Conservation (phyloP, 805 yeast genomes). For the Yarrowia osloensis region DNA sequence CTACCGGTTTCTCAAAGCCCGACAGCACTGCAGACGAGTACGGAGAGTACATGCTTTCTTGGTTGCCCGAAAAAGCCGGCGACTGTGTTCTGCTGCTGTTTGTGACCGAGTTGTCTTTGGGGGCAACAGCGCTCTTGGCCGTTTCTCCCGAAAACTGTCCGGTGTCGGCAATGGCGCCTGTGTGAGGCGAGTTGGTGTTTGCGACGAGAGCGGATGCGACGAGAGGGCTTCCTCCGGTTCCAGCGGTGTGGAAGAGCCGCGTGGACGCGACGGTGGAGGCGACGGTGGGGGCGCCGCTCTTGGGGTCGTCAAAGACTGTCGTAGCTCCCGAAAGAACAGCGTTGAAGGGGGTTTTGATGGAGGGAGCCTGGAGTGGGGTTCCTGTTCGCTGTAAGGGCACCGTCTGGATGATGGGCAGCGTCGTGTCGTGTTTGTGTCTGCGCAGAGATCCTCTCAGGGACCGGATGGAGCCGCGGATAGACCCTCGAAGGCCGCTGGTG, state of each 20-base stretch:
- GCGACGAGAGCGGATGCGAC: not conserved
- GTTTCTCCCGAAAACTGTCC: not conserved
- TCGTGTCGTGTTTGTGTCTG: constrained; percentile 2
- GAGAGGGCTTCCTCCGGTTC: constrained; percentile 1
- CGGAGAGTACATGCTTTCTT: constrained; percentile 16
- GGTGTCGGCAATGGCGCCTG: not conserved
- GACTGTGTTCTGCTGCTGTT: constrained; percentile 25
- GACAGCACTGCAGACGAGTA: constrained; percentile 15
- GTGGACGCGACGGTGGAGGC: constrained; percentile 17
- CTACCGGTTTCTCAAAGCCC: constrained; percentile 5
- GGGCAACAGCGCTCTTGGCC: not conserved
- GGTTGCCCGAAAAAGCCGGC: constrained; percentile 3
- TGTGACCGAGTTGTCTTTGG: constrained; percentile 17
- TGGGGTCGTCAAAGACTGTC: constrained; percentile 9
- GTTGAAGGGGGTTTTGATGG: not conserved
- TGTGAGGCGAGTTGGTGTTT: not conserved
- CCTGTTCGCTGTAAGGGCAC: constrained; percentile 8
- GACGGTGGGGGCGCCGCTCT: constrained; percentile 4
- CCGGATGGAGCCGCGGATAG: constrained; percentile 16
- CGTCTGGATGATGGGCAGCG: not conserved
- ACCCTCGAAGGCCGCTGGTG: constrained; percentile 4
- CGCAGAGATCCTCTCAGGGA: constrained; percentile 17
- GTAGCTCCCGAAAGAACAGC: constrained; percentile 5
- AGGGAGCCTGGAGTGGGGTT: not conserved
- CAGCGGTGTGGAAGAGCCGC: constrained; percentile 3